Conservation (phyloP, 2,329 filamentous ascomycete species). For the Bipolaris cookei region DNA sequence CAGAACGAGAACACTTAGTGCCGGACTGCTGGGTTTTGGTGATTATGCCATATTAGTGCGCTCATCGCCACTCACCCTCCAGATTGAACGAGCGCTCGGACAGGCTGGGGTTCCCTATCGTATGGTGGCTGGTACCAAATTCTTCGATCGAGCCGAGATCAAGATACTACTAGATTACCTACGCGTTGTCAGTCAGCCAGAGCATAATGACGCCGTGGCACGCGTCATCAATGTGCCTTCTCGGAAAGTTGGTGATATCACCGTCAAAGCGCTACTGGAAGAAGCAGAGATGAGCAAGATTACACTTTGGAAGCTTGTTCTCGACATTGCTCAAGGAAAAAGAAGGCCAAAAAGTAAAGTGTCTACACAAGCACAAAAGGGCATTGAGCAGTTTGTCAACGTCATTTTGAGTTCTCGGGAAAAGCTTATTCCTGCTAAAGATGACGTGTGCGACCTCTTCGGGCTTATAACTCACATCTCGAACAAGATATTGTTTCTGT, state of each 20-base stretch:
- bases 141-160: constrained; percentile 90
- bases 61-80: constrained; percentile 79
- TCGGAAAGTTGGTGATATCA: constrained; percentile 79
- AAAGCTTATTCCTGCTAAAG: constrained; percentile 58
- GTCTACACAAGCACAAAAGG: constrained; percentile 61
- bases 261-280: constrained; percentile 74
- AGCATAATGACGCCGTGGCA: constrained; percentile 84
- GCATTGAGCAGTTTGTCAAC: constrained; percentile 64
- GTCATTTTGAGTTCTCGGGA: constrained; percentile 64
- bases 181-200: constrained; percentile 80
- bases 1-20: constrained; percentile 72
- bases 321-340: constrained; percentile 62
- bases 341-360: constrained; percentile 61
- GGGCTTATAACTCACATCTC: constrained; percentile 64
- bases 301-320: constrained; percentile 78
- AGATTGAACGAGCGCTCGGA: constrained; percentile 83
- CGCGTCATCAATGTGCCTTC: constrained; percentile 85
- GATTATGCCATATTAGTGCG: constrained; percentile 90
- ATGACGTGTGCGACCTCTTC: constrained; percentile 47
- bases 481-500: constrained; percentile 72
- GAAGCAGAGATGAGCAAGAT: constrained; percentile 74
- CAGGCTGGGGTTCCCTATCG: constrained; percentile 84
- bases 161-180: constrained; percentile 89
- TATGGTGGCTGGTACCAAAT: constrained; percentile 90
- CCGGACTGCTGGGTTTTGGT: constrained; percentile 71